Percentiles rank a stretch among this genome's conserved stretches.
phyloP scores from a whole-genome alignment of 208 protist genomes.

The Leishmania tropica region DNA sequence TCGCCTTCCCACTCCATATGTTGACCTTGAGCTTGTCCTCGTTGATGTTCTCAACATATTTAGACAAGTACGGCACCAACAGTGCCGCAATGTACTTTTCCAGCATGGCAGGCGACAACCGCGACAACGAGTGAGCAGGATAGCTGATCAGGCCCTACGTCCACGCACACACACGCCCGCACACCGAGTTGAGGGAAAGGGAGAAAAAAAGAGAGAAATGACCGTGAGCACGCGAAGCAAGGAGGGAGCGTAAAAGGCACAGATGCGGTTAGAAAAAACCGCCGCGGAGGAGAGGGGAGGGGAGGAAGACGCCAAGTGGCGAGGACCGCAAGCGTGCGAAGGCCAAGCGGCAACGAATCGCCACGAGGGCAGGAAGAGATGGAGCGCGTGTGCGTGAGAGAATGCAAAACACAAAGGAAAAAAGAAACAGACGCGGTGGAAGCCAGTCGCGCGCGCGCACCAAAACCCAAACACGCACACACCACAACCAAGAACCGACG shows the following conservation, averaged over 20 bases:
- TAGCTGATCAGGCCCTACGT: not conserved
- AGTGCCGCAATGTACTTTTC: conserved; percentile 84
- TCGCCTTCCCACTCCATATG: conserved; percentile 84
- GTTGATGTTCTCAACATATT: conserved; percentile 89
- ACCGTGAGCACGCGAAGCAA: not conserved
- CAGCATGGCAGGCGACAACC: conserved; percentile 48
- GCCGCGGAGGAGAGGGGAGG: too few species aligned
- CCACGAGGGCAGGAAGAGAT: not conserved
- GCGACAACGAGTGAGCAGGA: not conserved
- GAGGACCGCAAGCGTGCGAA: not conserved
- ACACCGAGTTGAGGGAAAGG: not conserved
- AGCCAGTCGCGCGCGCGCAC: not conserved
- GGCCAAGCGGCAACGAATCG: not conserved
- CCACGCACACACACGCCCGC: not conserved
- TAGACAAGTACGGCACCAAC: conserved; percentile 83
- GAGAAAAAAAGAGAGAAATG: not conserved
- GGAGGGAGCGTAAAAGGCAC: too few species aligned
- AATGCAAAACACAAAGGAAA: too few species aligned
- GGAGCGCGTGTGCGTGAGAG: not conserved
- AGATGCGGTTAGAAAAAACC: not conserved
- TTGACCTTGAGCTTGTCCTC: conserved; percentile 73
- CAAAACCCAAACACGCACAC: not conserved
- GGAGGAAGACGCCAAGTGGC: not conserved
- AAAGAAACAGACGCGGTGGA: not conserved
- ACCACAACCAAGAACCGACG: not conserved